phyloP scores from a whole-genome alignment of 169 alveolate species.

The Eimeria maxima region DNA sequence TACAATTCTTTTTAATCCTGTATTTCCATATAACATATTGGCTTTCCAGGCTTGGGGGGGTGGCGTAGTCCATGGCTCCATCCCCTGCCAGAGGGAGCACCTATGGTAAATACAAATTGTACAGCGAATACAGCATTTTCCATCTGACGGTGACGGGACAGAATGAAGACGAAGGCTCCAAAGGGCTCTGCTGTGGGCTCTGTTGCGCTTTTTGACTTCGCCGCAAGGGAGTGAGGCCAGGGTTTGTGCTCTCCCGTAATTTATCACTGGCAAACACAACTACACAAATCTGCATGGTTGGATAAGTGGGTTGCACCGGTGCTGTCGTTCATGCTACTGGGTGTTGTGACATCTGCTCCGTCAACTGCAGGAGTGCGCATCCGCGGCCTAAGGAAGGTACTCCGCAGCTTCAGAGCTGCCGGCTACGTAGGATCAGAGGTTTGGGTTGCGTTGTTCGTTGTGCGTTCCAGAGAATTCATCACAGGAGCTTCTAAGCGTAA shows the following conservation, averaged over 20 bases:
- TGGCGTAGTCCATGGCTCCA: neutral
- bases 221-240: slow-evolving; percentile 52
- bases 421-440: neutral
- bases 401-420: neutral
- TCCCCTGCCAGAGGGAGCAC: neutral
- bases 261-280: neutral
- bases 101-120: neutral
- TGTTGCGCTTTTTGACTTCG: slow-evolving; percentile 34
- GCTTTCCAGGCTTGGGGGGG: neutral
- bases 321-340: neutral
- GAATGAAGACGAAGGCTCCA: slow-evolving; percentile 16
- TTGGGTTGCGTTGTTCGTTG: neutral
- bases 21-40: neutral
- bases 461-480: slow-evolving; percentile 57
- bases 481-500: slow-evolving; percentile 60
- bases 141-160: neutral
- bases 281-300: neutral
- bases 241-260: neutral
- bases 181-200: neutral
- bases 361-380: neutral
- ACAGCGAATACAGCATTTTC: neutral
- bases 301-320: neutral
- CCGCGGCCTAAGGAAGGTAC: neutral
- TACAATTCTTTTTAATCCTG: neutral
- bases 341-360: neutral